Percentiles rank a stretch among this genome's conserved stretches.
phyloP scores from a whole-genome alignment of 352 stramenopile genomes.

The Phytophthora ohioensis region DNA sequence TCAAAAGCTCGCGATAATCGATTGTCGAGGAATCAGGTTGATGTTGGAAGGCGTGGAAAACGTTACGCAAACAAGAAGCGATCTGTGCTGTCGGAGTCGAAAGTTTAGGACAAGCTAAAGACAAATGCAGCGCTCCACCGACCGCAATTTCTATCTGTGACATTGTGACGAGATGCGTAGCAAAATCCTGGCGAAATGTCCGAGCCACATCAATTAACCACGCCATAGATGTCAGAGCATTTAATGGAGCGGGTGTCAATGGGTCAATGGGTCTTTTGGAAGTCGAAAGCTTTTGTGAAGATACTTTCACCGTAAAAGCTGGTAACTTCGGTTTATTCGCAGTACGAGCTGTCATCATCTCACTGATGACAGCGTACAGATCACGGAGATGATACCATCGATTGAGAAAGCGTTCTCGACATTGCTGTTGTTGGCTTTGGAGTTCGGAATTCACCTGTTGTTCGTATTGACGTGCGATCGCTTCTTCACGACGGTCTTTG shows the following conservation, averaged over 20 bases:
- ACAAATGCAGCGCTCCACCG: constrained; percentile 40
- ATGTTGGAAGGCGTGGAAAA: constrained; percentile 49
- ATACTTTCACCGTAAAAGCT: not conserved
- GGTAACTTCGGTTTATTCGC: constrained; percentile 18
- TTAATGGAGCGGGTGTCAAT: constrained; percentile 11
- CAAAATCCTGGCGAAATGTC: constrained; percentile 40
- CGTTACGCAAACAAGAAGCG: constrained; percentile 24
- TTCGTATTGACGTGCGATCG: constrained; percentile 29
- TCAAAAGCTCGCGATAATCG: constrained; percentile 62
- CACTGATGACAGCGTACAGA: constrained; percentile 55
- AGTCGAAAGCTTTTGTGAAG: not conserved
- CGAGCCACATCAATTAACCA: constrained; percentile 50
- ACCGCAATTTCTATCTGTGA: constrained; percentile 56
- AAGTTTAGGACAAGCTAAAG: not conserved
- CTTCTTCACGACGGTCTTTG: constrained; percentile 54
- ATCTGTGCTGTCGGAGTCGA: constrained; percentile 17
- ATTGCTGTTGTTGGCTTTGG: constrained; percentile 49
- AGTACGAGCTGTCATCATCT: constrained; percentile 29
- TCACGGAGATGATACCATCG: constrained; percentile 56
- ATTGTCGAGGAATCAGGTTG: constrained; percentile 31
- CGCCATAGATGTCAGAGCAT: constrained; percentile 29
- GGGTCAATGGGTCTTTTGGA: not conserved
- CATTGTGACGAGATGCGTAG: constrained; percentile 36
- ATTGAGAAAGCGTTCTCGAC: constrained; percentile 44
- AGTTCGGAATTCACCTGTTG: constrained; percentile 19